Conservation (phyloP, 768 basidiomycete species). For the Cystobasidium tubakii region DNA sequence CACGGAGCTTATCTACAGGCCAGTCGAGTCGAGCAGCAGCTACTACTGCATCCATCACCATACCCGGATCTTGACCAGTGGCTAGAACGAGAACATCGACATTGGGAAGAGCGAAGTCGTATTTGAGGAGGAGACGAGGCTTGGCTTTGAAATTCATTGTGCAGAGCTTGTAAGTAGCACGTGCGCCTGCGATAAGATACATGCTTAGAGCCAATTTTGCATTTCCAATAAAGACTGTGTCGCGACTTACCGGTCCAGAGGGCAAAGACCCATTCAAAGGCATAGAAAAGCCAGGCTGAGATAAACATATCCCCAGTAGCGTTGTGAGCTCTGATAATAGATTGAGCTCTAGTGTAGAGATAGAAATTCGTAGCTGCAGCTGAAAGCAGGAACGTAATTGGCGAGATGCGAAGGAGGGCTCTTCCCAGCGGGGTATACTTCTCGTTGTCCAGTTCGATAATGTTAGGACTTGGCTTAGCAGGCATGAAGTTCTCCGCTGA, state of each 20-base stretch:
- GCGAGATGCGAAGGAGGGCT: constrained; percentile 12
- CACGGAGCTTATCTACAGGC: constrained; percentile 44
- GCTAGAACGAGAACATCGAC: constrained; percentile 45
- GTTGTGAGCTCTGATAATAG: constrained; percentile 19
- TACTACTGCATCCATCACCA: constrained; percentile 44
- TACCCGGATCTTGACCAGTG: constrained; percentile 42
- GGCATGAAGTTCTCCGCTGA: neutral
- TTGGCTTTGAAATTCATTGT: constrained; percentile 15
- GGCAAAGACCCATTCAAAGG: constrained; percentile 30
- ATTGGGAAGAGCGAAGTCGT: constrained; percentile 43
- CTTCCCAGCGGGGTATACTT: constrained; percentile 7
- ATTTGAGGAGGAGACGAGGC: constrained; percentile 41
- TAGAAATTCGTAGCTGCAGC: constrained; percentile 15
- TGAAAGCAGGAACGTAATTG: constrained; percentile 18
- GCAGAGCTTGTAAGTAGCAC: neutral
- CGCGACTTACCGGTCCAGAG: constrained; percentile 23
- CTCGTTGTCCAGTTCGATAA: neutral
- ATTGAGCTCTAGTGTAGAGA: constrained; percentile 15
- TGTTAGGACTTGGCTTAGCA: neutral
- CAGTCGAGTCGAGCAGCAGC: constrained; percentile 45
- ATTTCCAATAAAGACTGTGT: neutral
- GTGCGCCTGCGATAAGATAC: neutral
- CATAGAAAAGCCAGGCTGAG: constrained; percentile 35
- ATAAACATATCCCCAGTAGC: constrained; percentile 9
- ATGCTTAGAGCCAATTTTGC: neutral